phyloP scores from a whole-genome alignment of 2,329 filamentous ascomycete species.

The Dothideomycetes sp. region DNA sequence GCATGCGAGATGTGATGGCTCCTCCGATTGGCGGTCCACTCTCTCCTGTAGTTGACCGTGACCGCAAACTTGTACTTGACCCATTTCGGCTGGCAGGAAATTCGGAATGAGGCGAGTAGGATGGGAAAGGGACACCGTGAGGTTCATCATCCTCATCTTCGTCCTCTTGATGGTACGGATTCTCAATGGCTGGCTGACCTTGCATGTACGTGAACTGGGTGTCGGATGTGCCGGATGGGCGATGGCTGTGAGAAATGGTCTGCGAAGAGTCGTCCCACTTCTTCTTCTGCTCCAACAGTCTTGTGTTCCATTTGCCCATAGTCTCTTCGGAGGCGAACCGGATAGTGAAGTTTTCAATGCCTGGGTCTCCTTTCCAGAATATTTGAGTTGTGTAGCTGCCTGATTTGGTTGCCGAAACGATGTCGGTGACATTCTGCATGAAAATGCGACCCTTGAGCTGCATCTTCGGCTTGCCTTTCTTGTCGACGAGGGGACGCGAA shows the following conservation, averaged over 20 bases:
- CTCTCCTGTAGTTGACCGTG: constrained; percentile 65
- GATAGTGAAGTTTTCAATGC: constrained; percentile 92
- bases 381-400: constrained; percentile 97
- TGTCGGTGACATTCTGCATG: constrained; percentile 96
- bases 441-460: constrained; percentile 96
- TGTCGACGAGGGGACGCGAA: constrained; percentile 59
- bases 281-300: constrained; percentile 10
- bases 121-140: constrained; percentile 21
- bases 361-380: constrained; percentile 95
- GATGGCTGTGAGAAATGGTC: constrained; percentile 4
- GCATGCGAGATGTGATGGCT: constrained; percentile 16
- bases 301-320: constrained; percentile 73
- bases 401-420: constrained; percentile 77
- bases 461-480: constrained; percentile 63
- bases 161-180: constrained; percentile 62
- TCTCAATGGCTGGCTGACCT: constrained; percentile 57
- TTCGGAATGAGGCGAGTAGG: constrained; percentile 30
- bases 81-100: constrained; percentile 54
- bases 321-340: constrained; percentile 83
- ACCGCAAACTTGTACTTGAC: constrained; percentile 64
- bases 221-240: constrained; percentile 43
- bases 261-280: constrained; percentile 6
- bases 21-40: constrained; percentile 41
- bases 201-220: constrained; percentile 75
- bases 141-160: constrained; percentile 38